Base-by-base conservation (phyloP, 306 rosid genomes). In the Casuarina equisetifolia region DNA sequence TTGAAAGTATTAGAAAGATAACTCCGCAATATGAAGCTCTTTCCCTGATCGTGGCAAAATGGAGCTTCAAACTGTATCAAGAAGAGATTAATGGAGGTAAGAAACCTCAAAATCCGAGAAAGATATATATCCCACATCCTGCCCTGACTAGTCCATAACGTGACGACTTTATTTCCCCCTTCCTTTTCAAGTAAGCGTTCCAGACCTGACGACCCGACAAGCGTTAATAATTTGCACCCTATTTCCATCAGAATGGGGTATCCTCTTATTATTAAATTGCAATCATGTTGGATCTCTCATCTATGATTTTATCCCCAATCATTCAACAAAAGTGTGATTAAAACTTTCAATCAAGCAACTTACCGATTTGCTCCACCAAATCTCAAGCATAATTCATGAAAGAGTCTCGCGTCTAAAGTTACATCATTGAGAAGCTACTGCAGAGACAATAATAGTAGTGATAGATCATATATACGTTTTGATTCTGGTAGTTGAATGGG, bases 201-300 rank as follows among this genome's bases (percentile, higher is more conserved):
- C 57, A 43, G 25, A 57, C 55, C 6, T 54, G 4, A 0, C 0
- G 4, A 44, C 20, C 69, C 9, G 17, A 74, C 77, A 58, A 74
- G 45, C 7, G 10, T 19, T n/a, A 20, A 16, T 40, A 57, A 4
- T 7, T 6, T 58, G 9, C 1, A 36, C 6, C 59, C 70, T 48
- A 44, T 69, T 57, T 32, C 35, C 70, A 59, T 45, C 70, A 45
- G 20, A 55, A 70, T 70, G 42, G 50, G 64, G 49, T 1, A 19
- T 45, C 36, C 61, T 40, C 62, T 39, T 4, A 50, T 40, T 43
- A 38, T 79, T 50, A 67, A 74, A 2, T 61, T 32, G 57, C 51
- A 74, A 69, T 57, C 57, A 13, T 20, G 71, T 68, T 69, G 42
- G 55, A 42, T 62, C 2, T 72, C 50, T 45, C 32, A 74, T 44